Percentiles rank a stretch among this genome's conserved stretches.
These are phyloP conservation scores for Solanum bukasovii DNA, from an alignment of 257 asterid species.

Conservation along the genomic window DNA sequence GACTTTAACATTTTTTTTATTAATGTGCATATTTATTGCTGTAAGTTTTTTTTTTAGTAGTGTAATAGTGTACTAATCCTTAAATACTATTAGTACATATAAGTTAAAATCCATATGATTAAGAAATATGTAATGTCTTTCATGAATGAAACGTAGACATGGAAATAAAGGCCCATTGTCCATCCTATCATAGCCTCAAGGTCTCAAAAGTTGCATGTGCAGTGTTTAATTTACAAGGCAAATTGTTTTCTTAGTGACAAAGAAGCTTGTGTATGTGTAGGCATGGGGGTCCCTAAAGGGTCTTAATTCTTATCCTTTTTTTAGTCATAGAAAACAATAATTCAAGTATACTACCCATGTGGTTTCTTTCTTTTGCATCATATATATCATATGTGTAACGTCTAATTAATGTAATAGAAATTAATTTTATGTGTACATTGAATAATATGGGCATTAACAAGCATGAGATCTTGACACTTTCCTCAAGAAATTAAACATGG, in stretches of 20 bases:
- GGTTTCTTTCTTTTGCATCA: background rate
- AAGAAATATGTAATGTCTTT: background rate
- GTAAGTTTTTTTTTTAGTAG: too few species aligned
- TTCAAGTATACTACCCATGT: background rate
- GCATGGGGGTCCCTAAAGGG: background rate
- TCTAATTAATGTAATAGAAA: background rate
- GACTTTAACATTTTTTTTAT: too few species aligned
- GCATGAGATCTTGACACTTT: background rate
- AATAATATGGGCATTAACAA: background rate
- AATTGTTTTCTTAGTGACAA: background rate
- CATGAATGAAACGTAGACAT: background rate
- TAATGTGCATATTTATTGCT: too few species aligned
- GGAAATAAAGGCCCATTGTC: slow-evolving; percentile 3
- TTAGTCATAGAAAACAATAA: background rate
- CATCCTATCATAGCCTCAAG: background rate
- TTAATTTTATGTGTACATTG: background rate
- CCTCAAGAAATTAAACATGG: background rate
- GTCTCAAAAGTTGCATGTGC: slow-evolving; percentile 15
- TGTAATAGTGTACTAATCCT: too few species aligned
- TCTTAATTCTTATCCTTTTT: background rate
- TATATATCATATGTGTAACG: background rate
- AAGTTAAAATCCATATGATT: background rate
- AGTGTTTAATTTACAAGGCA: slow-evolving; percentile 9
- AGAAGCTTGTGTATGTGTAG: background rate
- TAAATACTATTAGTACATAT: background rate